Conservation (phyloP, 352 stramenopile genomes). For the Plasmopara halstedii region DNA sequence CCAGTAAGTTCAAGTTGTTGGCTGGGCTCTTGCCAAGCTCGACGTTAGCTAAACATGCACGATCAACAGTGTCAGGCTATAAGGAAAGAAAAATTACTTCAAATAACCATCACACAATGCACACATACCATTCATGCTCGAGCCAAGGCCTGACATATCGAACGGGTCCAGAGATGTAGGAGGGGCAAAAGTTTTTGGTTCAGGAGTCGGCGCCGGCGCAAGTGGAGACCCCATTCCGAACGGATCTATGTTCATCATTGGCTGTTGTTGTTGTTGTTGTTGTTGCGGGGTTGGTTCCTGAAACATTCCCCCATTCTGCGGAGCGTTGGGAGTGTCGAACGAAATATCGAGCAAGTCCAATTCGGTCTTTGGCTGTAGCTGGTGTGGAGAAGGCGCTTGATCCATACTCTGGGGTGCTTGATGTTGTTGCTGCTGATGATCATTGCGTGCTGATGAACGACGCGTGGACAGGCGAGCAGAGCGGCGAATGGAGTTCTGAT, state of each 20-base stretch:
- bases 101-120: background rate
- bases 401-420: constrained; percentile 28
- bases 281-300: constrained; percentile 23
- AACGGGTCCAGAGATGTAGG: constrained; percentile 54
- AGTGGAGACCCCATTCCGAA: constrained; percentile 53
- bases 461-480: constrained; percentile 15
- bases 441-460: constrained; percentile 30
- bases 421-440: constrained; percentile 32
- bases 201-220: constrained; percentile 17
- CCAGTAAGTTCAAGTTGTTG: constrained; percentile 22
- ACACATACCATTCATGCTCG: constrained; percentile 61
- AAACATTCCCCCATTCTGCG: constrained; percentile 27
- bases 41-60: constrained; percentile 21
- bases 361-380: constrained; percentile 41
- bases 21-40: constrained; percentile 38
- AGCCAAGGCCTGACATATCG: constrained; percentile 57
- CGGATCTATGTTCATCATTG: constrained; percentile 36
- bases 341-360: constrained; percentile 82
- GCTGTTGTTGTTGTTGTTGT: constrained; percentile 27
- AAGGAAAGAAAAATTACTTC: too few species aligned
- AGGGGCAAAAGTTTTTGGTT: constrained; percentile 23
- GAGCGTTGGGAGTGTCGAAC: constrained; percentile 50
- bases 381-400: constrained; percentile 22
- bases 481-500: constrained; percentile 23
- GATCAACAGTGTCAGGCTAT: too few species aligned